These are phyloP conservation scores for Furcasterigmium sp. DNA, from an alignment of 2,329 filamentous ascomycete genomes.

Conservation along the genomic window DNA sequence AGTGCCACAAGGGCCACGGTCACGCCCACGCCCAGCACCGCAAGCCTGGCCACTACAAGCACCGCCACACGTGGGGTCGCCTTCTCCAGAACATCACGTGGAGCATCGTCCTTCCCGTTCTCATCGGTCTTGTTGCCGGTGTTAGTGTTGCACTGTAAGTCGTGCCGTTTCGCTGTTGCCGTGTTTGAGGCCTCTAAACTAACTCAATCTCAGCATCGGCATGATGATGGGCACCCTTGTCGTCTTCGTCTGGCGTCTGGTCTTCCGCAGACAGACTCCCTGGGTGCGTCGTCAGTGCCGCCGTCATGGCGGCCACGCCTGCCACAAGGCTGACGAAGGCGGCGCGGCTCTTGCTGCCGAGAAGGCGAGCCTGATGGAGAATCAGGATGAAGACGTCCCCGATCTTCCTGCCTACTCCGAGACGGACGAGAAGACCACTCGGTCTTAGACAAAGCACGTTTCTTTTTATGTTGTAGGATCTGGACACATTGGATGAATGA, in stretches of 20 bases:
- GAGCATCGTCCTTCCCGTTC: constrained; percentile 61
- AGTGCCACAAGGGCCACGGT: constrained; percentile 21
- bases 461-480: no score
- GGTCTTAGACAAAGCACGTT: no score
- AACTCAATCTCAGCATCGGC: constrained; percentile 40
- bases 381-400: constrained; percentile 23
- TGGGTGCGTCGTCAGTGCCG: constrained; percentile 23
- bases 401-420: constrained; percentile 21
- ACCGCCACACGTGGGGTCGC: constrained; percentile 34
- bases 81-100: constrained; percentile 51
- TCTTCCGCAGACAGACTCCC: constrained; percentile 35
- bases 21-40: constrained; percentile 24
- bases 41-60: constrained; percentile 14
- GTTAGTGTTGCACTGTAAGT: constrained; percentile 60
- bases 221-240: constrained; percentile 61
- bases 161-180: background rate
- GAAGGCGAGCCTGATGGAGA: constrained; percentile 43
- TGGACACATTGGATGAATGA: no score
- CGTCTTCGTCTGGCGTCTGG: constrained; percentile 51
- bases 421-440: constrained; percentile 8
- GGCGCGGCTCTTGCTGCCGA: constrained; percentile 38
- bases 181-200: no score
- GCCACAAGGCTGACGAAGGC: constrained; percentile 26
- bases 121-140: constrained; percentile 65
- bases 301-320: constrained; percentile 20